These are phyloP conservation scores for Ophiostoma sp. DNA, from an alignment of 2,329 filamentous ascomycete species.

Conservation along the genomic window DNA sequence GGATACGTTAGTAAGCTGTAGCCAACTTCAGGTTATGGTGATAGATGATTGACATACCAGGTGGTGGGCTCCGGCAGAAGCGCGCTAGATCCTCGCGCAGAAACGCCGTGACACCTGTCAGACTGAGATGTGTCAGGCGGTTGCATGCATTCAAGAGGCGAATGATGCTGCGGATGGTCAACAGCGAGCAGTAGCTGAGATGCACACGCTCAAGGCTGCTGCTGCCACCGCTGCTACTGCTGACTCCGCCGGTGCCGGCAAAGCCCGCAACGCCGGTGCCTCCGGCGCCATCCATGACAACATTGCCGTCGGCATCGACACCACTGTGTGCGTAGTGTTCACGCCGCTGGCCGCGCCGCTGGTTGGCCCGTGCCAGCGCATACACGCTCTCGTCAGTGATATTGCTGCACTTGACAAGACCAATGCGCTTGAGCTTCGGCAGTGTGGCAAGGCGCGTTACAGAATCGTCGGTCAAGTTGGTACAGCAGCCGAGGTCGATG, in stretches of 20 bases:
- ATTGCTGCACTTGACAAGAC: slow-evolving; percentile 83
- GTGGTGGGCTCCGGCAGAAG: slow-evolving; percentile 81
- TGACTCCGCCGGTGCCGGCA: slow-evolving; percentile 37
- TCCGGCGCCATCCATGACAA: not conserved
- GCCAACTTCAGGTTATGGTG: not conserved
- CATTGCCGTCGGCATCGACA: slow-evolving; percentile 38
- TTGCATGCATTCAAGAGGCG: slow-evolving; percentile 84
- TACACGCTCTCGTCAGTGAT: slow-evolving; percentile 89
- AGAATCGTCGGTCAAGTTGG: slow-evolving; percentile 82
- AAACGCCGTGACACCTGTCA: slow-evolving; percentile 91
- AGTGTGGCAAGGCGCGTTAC: slow-evolving; percentile 77
- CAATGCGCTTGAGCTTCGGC: slow-evolving; percentile 90
- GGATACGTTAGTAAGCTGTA: slow-evolving; percentile 25
- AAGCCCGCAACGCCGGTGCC: not conserved
- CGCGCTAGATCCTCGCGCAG: slow-evolving; percentile 74
- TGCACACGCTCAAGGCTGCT: slow-evolving; percentile 86
- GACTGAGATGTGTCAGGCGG: slow-evolving; percentile 84
- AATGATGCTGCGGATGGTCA: slow-evolving; percentile 82
- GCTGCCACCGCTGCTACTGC: slow-evolving; percentile 39
- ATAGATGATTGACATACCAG: slow-evolving; percentile 44
- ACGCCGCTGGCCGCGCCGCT: slow-evolving; percentile 45
- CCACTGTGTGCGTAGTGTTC: slow-evolving; percentile 45
- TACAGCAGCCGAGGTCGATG: slow-evolving; percentile 95
- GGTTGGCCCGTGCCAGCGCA: slow-evolving; percentile 69
- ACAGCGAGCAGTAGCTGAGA: slow-evolving; percentile 84